phyloP scores from a whole-genome alignment of 1,284 basidiomycete species.

The Puccinia polysora region DNA sequence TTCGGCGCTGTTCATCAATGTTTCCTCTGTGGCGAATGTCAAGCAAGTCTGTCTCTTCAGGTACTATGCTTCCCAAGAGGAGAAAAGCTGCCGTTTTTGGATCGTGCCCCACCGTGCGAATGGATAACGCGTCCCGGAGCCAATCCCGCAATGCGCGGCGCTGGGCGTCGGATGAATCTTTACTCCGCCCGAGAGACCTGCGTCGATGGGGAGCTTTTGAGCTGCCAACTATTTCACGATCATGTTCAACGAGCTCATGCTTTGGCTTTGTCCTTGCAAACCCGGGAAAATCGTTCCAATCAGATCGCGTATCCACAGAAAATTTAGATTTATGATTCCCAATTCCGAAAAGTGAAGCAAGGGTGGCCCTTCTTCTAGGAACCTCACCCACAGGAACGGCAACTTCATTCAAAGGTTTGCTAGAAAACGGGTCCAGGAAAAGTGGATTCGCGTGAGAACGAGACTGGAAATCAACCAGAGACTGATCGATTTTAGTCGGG shows the following conservation, averaged over 20 bases:
- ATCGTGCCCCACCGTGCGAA: slow-evolving; percentile 47
- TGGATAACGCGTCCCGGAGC: slow-evolving; percentile 47
- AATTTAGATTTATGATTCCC: slow-evolving; percentile 40
- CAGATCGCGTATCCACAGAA: slow-evolving; percentile 32
- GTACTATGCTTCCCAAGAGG: slow-evolving; percentile 45
- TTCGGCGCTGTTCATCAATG: slow-evolving; percentile 47
- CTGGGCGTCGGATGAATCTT: slow-evolving; percentile 45
- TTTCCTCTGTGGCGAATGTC: slow-evolving; percentile 47
- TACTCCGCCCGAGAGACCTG: slow-evolving; percentile 43
- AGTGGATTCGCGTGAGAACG: background rate
- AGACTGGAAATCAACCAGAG: background rate
- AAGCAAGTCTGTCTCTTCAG: slow-evolving; percentile 46
- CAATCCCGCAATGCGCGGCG: slow-evolving; percentile 47
- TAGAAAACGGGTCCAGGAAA: slow-evolving; percentile 22
- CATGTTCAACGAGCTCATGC: background rate
- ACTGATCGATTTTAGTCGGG: background rate
- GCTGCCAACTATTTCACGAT: slow-evolving; percentile 13
- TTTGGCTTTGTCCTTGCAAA: background rate
- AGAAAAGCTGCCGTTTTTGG: slow-evolving; percentile 48
- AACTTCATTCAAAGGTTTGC: background rate
- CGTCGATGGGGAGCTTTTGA: slow-evolving; percentile 4
- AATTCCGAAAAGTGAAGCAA: slow-evolving; percentile 38
- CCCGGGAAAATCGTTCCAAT: slow-evolving; percentile 9
- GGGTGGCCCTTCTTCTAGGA: slow-evolving; percentile 14
- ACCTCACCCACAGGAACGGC: background rate